Base-by-base conservation (phyloP, 768 basidiomycete species). In the Lactarius evosmus region DNA sequence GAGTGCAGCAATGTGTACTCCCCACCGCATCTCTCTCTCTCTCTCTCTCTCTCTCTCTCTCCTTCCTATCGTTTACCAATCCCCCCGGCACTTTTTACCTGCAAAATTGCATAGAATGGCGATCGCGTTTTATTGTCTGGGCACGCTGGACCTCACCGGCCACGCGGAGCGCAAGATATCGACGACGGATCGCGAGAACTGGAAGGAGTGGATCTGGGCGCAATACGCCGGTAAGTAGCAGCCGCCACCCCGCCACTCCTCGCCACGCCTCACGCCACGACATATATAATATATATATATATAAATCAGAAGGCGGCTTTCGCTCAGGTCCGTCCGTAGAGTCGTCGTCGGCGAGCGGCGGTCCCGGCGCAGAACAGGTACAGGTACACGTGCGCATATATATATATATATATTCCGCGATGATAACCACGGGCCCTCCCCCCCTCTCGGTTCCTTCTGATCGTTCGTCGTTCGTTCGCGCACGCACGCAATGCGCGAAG, bases 121-220 rank as follows among this genome's bases (percentile, higher is more conserved):
- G 4, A 72, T 97, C 55, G 86, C 81, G 19, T 98, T 94, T 78
- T 99, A 98, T 73, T 93, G 90, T 69, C 77, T 98, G 22, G 89
- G 93, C 0, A 81, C 85, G 0, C 77, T 99, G 38, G 95, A 98
- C 70, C 75, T 98, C 33, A 79, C 94, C 11, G 85, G 81, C 2
- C 72, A 76, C 0, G 66, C 88, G 1, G 71, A 80, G 6, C 67
- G 67, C 4, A 83, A 82, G 67, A 80, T 80, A 1, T 80, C 72
- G 9, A 72, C 78, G 7, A 69, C 72, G 17, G 86, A 94, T 67
- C 82, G 83, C n/a, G 74, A 82, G 46, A 73, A 72, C 0, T 96
- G 90, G 88, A 77, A 77, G 53, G 79, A 85, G 60, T 98, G 95
- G 95, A 83, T 98, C 54, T 99, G 95, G 93, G 82, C 80, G 25